Evolutionary conservation across 768 basidiomycete genomes (phyloP).

Genomic region (Podaxis pistillaris): DNA sequence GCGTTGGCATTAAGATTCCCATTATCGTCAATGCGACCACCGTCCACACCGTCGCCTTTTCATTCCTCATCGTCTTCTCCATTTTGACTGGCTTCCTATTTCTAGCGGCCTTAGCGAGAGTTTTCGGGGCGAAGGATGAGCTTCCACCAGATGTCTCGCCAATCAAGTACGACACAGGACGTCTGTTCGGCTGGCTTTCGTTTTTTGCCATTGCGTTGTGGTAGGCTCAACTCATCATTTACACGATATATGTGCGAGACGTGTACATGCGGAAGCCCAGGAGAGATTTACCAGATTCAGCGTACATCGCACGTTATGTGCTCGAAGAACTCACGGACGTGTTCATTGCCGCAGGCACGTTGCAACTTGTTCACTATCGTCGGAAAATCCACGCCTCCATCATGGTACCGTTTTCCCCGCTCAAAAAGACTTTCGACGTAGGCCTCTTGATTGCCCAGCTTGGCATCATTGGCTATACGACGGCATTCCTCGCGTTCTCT

Average conservation of each 20-base stretch:
- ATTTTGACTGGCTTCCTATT: not conserved
- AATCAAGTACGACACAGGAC: not conserved
- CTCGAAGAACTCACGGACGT: constrained; percentile 3
- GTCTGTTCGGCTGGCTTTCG: not conserved
- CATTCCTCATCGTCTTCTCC: constrained; percentile 5
- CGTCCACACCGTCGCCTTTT: not conserved
- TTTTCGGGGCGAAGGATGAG: not conserved
- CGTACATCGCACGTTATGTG: not conserved
- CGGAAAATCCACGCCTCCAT: not conserved
- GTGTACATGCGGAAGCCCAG: not conserved
- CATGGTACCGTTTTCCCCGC: not conserved
- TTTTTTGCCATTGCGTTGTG: constrained; percentile 1
- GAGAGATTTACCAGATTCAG: not conserved
- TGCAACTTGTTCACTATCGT: constrained; percentile 9
- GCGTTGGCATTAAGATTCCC: constrained; percentile 2
- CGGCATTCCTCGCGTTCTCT: not conserved
- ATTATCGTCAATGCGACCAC: not conserved
- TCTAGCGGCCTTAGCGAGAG: not conserved
- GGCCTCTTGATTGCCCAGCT: not conserved
- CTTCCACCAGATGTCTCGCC: constrained; percentile 1
- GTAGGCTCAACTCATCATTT: constrained; percentile 7
- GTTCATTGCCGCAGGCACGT: not conserved
- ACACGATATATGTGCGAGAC: not conserved
- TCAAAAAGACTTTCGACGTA: not conserved
- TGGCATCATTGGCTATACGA: not conserved